Percentiles rank a stretch among this genome's conserved stretches.
These are phyloP conservation scores for Colletotrichum kahawae DNA, from an alignment of 2,329 filamentous ascomycete genomes.

Conservation along the genomic window DNA sequence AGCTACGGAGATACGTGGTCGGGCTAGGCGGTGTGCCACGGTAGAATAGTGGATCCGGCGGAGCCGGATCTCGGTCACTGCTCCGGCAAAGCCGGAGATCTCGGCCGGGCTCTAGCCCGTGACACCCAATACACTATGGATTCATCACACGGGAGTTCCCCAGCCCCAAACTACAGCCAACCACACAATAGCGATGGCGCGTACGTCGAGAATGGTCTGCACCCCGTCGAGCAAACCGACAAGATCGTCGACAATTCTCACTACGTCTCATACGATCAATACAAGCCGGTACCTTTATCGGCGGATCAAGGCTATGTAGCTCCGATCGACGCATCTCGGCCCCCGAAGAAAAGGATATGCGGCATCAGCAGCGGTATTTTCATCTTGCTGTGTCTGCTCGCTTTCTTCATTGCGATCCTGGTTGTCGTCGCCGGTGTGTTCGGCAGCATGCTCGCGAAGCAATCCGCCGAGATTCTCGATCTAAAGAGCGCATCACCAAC, in stretches of 20 bases:
- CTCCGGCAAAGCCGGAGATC: no score
- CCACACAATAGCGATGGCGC: not conserved
- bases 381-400: not conserved
- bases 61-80: no score
- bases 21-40: no score
- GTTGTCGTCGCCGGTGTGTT: not conserved
- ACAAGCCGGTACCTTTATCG: not conserved
- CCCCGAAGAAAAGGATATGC: not conserved
- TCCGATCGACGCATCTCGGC: not conserved
- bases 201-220: constrained; percentile 2
- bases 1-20: no score
- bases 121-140: not conserved
- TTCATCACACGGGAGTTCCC: not conserved
- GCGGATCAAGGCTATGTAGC: not conserved
- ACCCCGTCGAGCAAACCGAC: not conserved
- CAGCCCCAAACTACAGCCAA: not conserved
- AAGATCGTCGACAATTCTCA: not conserved
- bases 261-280: not conserved
- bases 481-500: not conserved
- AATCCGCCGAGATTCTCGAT: not conserved
- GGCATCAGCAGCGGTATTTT: not conserved
- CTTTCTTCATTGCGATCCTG: not conserved
- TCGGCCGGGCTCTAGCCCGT: no score
- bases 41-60: no score
- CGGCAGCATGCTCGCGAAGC: not conserved